Evolutionary conservation across 2,329 filamentous ascomycete species (phyloP), one percentile per base, ranked within the genome.

Genomic region (Diaporthe sp.): DNA sequence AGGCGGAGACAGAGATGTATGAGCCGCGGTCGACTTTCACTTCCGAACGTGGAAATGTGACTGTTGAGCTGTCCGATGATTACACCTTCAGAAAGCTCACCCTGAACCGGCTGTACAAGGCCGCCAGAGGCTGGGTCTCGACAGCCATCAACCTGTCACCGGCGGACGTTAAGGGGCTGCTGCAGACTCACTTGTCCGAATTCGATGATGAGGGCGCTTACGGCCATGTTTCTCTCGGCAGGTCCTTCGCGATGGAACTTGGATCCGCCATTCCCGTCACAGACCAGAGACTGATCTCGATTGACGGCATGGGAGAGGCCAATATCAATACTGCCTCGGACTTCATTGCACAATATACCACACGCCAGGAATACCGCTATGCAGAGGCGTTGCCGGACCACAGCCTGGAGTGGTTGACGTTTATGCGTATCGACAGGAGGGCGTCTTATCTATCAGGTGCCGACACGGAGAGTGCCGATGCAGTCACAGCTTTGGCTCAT

Each of bases 301-400:
- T 99, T 67, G 94, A 97, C 78, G 90, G 89, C 49, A 90, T 94
- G 77, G 92, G 93, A 25, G 91, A 93, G 65, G 91, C 91, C 72
- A 91, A 91, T 77, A 93, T 98, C 82, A 98, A 98, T 82, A 95
- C 96, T 15, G 95, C 95, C 0, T 98, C 97, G 3, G 96, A 98
- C 82, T 98, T 99, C 80, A 92, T 99, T 81, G 95, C 97, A 2
- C 96, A 99, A 81, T 99, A 99, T 82, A 98, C 96, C 4, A 97
- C 95, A 37, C 94, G 97, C 51, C 97, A 99, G 82, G 96, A 98
- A 81, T 99, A 99, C 83, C 92, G 96, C 74, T 96, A 96, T 81
- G 92, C 95, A 15, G 95, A 98, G 82, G 90, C 92, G 3, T 86
- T 94, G 51, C 91, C 93, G 1, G 92, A 94, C 75, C 91, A 92